Percentiles rank a stretch among this genome's conserved stretches.
These are phyloP conservation scores for Primulina huaijiensis DNA, from an alignment of 257 asterid genomes.

Conservation along the genomic window DNA sequence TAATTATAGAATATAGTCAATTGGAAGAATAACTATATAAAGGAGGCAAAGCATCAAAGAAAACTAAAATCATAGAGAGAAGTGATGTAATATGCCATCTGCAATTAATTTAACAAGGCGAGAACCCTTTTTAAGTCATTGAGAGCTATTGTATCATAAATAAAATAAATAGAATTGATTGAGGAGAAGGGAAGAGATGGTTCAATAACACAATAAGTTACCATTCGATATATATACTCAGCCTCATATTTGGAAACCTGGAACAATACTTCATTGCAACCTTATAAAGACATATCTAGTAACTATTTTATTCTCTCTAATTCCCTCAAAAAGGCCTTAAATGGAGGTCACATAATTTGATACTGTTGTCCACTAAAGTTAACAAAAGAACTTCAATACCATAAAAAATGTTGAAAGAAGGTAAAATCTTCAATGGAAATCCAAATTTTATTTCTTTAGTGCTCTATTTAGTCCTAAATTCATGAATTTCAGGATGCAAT, in stretches of 20 bases:
- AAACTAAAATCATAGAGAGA: neutral
- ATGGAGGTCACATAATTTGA: neutral
- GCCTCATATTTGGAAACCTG: neutral
- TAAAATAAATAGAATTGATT: constrained; percentile 3
- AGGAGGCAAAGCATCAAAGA: neutral
- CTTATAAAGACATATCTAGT: neutral
- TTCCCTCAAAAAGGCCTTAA: neutral
- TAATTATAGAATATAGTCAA: constrained; percentile 1
- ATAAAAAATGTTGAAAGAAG: neutral
- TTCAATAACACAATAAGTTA: neutral
- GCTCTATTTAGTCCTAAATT: neutral
- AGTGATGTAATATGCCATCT: constrained; percentile 2
- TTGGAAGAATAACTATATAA: neutral
- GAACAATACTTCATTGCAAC: neutral
- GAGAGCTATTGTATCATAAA: neutral
- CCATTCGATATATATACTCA: neutral
- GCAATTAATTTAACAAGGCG: constrained; percentile 11
- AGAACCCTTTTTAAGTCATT: neutral
- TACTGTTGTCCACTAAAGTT: neutral
- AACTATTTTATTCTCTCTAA: neutral
- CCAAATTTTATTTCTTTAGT: neutral
- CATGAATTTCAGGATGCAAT: neutral
- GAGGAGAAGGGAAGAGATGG: neutral
- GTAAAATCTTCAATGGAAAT: neutral
- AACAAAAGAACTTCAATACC: neutral